Evolutionary conservation across 495 filamentous ascomycete genomes (phyloP), one percentile per base, ranked within the genome.

Genomic region (Xanthoparmelia taractica): DNA sequence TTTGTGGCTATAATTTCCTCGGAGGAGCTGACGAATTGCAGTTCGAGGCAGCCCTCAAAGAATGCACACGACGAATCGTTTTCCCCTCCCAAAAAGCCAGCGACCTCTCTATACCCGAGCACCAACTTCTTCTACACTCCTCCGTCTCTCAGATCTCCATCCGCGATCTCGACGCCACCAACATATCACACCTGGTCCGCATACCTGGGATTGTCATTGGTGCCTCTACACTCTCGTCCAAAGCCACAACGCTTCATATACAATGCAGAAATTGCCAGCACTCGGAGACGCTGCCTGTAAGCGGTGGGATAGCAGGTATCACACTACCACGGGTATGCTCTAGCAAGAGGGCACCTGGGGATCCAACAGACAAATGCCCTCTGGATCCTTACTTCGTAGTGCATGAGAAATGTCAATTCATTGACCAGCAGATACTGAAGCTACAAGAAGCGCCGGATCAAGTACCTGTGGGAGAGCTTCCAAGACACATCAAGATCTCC

Each of bases 161-260:
- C 68, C 91, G 95, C 65, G 89, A 96, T 67, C 82, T 99, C 25
- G 91, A 92, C 69, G 93, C 95, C 13, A 87, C 88, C 40, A 95
- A 89, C 71, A 93, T 99, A 67, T 96, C 94, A 10, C 85, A 92
- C 67, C 90, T 99, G 45, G 92, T 99, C 33, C 86, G 95, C 54
- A 96, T 97, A 54, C 93, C 94, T 10, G 95, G 95, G 41, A 99
- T 99, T 65, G 89, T 99, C 54, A 97, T 99, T 70, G 93, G 95
- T 57, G 95, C 95, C 57, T 96, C 93, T 0, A 96, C 95, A 18
- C 87, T 97, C 73, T 95, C 92, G 20, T 97, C 93, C 13, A 97
- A 97, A 80, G 88, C 95, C 29, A 97, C 92, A 13, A 76, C 84
- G 17, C 81, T 99, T 25, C 80, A 87, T 68, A 87, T 97, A 62